Percentiles rank a stretch among this genome's conserved stretches.
These are phyloP conservation scores for Camellia japonica DNA, from an alignment of 148 eudicot genomes.

Conservation along the genomic window DNA sequence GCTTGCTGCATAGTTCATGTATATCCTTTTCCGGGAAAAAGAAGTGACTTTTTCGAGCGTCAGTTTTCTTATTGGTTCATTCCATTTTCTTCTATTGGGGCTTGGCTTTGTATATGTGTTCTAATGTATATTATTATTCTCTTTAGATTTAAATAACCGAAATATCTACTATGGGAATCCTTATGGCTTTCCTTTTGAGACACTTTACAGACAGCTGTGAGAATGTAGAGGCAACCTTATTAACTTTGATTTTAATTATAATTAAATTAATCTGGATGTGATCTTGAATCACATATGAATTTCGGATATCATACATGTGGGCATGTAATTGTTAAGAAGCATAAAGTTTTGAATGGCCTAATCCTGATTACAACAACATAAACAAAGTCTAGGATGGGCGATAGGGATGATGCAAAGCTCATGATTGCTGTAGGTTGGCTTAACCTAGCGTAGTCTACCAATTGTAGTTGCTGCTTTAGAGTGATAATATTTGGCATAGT, in stretches of 20 bases:
- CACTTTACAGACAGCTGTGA: neutral
- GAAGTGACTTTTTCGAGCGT: conserved; percentile 12
- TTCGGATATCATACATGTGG: too few relatives aligned
- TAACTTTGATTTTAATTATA: neutral
- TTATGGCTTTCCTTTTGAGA: neutral
- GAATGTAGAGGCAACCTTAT: conserved; percentile 3
- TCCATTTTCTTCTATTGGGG: neutral
- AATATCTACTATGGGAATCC: neutral
- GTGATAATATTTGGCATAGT: too few relatives aligned
- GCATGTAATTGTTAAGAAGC: too few relatives aligned
- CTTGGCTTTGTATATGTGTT: neutral
- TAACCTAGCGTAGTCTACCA: too few relatives aligned
- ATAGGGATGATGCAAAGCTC: too few relatives aligned
- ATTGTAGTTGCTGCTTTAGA: too few relatives aligned
- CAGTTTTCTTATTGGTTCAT: neutral
- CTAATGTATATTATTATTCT: neutral
- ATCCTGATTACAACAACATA: too few relatives aligned
- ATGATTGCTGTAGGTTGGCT: too few relatives aligned
- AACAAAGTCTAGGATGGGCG: too few relatives aligned
- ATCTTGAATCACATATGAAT: too few relatives aligned
- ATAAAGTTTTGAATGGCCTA: too few relatives aligned
- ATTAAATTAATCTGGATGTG: neutral
- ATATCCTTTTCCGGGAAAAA: neutral
- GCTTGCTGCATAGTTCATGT: neutral
- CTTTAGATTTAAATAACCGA: neutral